These are phyloP conservation scores for Talaromyces sp. DNA, from an alignment of 2,329 filamentous ascomycete genomes.

Conservation along the genomic window DNA sequence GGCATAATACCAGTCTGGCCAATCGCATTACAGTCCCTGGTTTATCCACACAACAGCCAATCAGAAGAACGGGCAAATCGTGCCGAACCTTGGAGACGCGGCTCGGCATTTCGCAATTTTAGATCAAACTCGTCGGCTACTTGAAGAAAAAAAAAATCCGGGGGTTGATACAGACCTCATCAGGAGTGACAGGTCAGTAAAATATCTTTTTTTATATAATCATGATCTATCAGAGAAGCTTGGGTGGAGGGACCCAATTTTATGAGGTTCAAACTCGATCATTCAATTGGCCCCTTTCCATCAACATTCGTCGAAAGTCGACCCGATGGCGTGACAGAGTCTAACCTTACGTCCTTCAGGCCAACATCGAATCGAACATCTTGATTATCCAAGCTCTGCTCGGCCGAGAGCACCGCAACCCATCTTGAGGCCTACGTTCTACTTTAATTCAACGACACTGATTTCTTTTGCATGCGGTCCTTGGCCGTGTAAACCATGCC, in stretches of 20 bases:
- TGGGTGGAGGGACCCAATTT: no score
- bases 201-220: no score
- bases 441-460: neutral
- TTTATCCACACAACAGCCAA: no score
- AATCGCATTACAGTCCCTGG: no score
- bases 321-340: conserved; percentile 23
- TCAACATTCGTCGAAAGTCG: conserved; percentile 9
- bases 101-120: no score
- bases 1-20: no score
- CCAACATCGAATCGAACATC: neutral
- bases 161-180: no score
- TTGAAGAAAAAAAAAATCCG: no score
- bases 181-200: no score
- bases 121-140: no score
- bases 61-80: no score
- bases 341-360: conserved; percentile 12
- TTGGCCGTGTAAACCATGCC: conserved; percentile 1
- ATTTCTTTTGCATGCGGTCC: neutral
- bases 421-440: neutral
- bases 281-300: neutral
- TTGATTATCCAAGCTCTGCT: neutral
- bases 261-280: neutral
- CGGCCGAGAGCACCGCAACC: conserved; percentile 18
- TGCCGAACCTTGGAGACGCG: neutral
- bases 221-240: no score